Evolutionary conservation across 495 filamentous ascomycete genomes (phyloP), one percentile per base, ranked within the genome.

Genomic region (Podospora anserina): DNA sequence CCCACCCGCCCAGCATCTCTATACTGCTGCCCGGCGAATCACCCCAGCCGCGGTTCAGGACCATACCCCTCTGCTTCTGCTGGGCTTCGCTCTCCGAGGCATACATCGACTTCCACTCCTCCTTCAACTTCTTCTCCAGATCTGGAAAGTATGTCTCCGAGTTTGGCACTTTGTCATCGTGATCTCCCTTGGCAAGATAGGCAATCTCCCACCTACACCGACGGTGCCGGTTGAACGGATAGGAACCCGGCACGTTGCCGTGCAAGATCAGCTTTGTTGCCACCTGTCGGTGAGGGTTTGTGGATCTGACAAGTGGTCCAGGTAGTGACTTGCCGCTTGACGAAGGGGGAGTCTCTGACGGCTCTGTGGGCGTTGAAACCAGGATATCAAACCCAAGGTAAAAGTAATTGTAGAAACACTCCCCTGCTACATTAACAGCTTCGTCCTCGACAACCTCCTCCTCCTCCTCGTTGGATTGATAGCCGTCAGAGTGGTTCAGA

Each of bases 331-430:
- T 74, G 7, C 64, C 64, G 0, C 62, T 55, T 32, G 88, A 87
- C 6, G 91, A 90, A 6, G 88, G 86, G 0, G 89, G 90, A 7
- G 77, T 78, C 32, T 77, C 81, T 6, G 90, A 91, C 1, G 88
- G 83, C 3, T 81, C 78, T 3, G 87, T 88, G 20, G 91, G 90
- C 32, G 90, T 85, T 0, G 94, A 97, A 18, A 99, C 85, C 61
- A 97, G 87, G n/a, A 97, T 86, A 78, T 99, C 95, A 72, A 99
- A 92, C 2, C 95, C 95, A 72, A 96, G 90, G 69, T 92, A 90
- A 73, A 97, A 98, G 76, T 98, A 99, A 74, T 97, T 97, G 77
- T 93, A 96, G 78, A 97, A 99, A 71, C 88, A 94, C 79, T 97
- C 94, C 18, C 88, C 85, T 4, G 86, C 82, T 16, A 82, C 74